These are phyloP conservation scores for Aspergillus hiratsukae DNA, from an alignment of 2,329 filamentous ascomycete species.

Conservation along the genomic window DNA sequence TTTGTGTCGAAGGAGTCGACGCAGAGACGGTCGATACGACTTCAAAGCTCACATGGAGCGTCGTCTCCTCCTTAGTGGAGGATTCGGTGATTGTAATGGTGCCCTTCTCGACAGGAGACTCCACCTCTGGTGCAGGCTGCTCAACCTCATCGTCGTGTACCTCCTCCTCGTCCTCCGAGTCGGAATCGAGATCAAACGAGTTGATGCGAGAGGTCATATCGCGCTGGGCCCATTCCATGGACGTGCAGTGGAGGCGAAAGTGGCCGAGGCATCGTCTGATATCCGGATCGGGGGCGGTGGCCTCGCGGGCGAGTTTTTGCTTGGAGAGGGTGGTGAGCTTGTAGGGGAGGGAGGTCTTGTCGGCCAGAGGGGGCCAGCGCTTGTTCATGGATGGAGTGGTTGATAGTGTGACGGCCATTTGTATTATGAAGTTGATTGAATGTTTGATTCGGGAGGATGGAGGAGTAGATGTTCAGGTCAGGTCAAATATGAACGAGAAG, in stretches of 20 bases:
- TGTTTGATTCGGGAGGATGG: constrained; percentile 24
- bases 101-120: neutral
- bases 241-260: constrained; percentile 31
- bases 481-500: neutral
- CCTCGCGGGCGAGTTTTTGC: constrained; percentile 33
- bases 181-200: constrained; percentile 31
- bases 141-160: constrained; percentile 6
- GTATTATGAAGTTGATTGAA: constrained; percentile 14
- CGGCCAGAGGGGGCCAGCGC: constrained; percentile 33
- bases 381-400: constrained; percentile 26
- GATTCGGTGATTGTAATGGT: constrained; percentile 1
- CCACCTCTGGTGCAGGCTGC: neutral
- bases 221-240: constrained; percentile 31
- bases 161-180: constrained; percentile 18
- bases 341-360: constrained; percentile 31
- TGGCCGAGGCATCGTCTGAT: constrained; percentile 33
- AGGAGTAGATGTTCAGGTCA: neutral
- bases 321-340: constrained; percentile 33
- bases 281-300: constrained; percentile 31
- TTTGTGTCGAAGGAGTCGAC: neutral
- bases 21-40: constrained; percentile 6
- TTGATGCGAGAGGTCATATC: constrained; percentile 34
- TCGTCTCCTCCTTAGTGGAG: constrained; percentile 4
- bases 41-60: constrained; percentile 15
- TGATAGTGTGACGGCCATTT: constrained; percentile 21